Conservation (phyloP, 495 filamentous ascomycete species). For the Podospora comata region DNA sequence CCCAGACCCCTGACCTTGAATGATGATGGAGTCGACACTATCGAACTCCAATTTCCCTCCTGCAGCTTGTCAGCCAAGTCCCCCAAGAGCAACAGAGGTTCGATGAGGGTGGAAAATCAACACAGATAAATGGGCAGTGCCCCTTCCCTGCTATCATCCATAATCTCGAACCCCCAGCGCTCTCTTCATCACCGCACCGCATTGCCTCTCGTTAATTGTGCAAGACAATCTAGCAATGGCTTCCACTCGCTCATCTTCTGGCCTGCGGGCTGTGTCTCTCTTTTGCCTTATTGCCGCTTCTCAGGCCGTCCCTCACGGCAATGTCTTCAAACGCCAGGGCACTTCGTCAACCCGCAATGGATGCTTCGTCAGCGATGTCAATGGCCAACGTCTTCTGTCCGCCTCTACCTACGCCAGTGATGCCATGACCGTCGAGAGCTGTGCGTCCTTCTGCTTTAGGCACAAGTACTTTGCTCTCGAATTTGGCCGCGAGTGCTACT, state of each 20-base stretch:
- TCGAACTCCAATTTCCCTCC: conserved; percentile 3
- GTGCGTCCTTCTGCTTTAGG: conserved; percentile 52
- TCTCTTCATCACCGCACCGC: background rate
- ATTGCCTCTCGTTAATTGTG: background rate
- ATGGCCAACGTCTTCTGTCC: conserved; percentile 50
- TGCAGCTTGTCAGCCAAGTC: background rate
- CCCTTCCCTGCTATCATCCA: background rate
- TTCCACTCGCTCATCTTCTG: conserved; percentile 10
- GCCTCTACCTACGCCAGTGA: conserved; percentile 44
- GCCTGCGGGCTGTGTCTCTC: conserved; percentile 14
- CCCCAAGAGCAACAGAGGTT: background rate
- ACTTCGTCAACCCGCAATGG: conserved; percentile 15
- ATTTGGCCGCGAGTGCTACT: conserved; percentile 29
- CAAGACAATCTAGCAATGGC: background rate
- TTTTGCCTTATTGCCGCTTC: conserved; percentile 14
- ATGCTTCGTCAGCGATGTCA: conserved; percentile 23
- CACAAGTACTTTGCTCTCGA: conserved; percentile 37
- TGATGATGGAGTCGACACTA: conserved; percentile 4
- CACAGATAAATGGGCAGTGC: background rate
- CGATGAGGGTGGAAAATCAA: background rate
- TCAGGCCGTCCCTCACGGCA: conserved; percentile 13
- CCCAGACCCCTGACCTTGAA: background rate
- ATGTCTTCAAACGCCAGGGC: conserved; percentile 8
- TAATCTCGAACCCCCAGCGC: background rate
- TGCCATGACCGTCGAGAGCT: conserved; percentile 59